Evolutionary conservation across 2,329 filamentous ascomycete genomes (phyloP).

Genomic region (Botrytis hyacinthi): DNA sequence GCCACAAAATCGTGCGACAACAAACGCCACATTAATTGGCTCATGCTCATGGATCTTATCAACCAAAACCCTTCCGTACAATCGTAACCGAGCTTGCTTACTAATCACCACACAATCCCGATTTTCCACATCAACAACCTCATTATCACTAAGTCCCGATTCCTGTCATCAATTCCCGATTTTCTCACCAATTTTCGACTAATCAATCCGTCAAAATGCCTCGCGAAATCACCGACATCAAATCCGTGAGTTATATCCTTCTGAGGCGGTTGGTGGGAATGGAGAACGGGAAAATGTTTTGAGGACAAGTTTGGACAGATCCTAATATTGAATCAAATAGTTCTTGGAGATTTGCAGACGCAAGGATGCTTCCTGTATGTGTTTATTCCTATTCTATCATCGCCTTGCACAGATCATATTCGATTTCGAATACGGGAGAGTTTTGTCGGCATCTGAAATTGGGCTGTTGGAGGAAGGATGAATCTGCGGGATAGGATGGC

Average conservation of each 20-base stretch:
- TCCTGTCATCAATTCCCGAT: slow-evolving; percentile 13
- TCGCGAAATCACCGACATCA: slow-evolving; percentile 97
- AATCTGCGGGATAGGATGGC: slow-evolving; percentile 1
- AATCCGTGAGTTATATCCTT: slow-evolving; percentile 56
- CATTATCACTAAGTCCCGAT: slow-evolving; percentile 21
- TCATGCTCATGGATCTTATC: slow-evolving; percentile 5
- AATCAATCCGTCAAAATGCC: slow-evolving; percentile 76
- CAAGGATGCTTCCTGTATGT: slow-evolving; percentile 99
- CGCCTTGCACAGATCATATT: background rate
- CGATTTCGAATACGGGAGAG: background rate
- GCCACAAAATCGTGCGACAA: background rate
- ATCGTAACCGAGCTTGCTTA: slow-evolving; percentile 24
- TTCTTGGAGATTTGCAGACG: slow-evolving; percentile 99
- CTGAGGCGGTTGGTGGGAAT: background rate
- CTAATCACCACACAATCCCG: slow-evolving; percentile 25
- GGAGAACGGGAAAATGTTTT: background rate
- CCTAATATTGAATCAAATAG: slow-evolving; percentile 44
- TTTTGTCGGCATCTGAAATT: slow-evolving; percentile 9
- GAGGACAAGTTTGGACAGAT: background rate
- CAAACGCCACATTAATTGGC: background rate
- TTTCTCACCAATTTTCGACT: slow-evolving; percentile 29
- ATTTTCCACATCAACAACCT: slow-evolving; percentile 22
- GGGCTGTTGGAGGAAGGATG: background rate
- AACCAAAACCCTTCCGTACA: slow-evolving; percentile 13
- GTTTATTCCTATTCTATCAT: slow-evolving; percentile 16